phyloP scores from a whole-genome alignment of 2,329 filamentous ascomycete genomes.

The Exophiala lecanii-corni region DNA sequence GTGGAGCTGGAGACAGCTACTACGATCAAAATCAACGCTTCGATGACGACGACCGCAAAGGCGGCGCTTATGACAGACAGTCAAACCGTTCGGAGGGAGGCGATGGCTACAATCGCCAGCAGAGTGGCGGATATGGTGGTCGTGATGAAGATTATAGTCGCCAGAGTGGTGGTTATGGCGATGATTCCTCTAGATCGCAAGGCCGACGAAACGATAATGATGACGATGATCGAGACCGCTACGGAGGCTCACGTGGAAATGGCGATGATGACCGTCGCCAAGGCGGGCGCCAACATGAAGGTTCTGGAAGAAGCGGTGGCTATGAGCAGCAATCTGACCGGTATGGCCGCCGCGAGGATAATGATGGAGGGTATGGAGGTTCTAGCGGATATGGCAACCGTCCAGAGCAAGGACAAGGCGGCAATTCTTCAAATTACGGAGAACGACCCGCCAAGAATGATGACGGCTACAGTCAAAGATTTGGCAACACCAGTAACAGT shows the following conservation, averaged over 20 bases:
- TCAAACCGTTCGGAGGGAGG: conserved; percentile 12
- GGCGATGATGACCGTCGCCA: conserved; percentile 7
- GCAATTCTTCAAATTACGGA: too few relatives aligned
- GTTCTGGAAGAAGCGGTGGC: conserved; percentile 10
- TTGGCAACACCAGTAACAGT: background rate
- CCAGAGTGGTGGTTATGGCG: conserved; percentile 16
- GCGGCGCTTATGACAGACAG: conserved; percentile 14
- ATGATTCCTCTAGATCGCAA: conserved; percentile 7
- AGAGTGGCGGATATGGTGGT: conserved; percentile 19
- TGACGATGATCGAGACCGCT: too few relatives aligned
- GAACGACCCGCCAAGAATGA: too few relatives aligned
- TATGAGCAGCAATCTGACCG: conserved; percentile 20
- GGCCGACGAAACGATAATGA: conserved; percentile 4
- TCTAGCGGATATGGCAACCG: too few relatives aligned
- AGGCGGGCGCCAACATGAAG: conserved; percentile 17
- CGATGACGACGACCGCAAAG: conserved; percentile 11
- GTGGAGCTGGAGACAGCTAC: conserved; percentile 20
- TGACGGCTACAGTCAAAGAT: background rate
- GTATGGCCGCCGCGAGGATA: conserved; percentile 10
- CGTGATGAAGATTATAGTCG: too few relatives aligned
- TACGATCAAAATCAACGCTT: conserved; percentile 20
- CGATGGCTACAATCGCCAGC: conserved; percentile 11
- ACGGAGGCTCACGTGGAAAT: conserved; percentile 2
- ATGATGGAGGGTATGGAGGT: conserved; percentile 31
- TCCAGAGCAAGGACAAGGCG: too few relatives aligned